Evolutionary conservation across 371 early-diverging fungal genomes (phyloP), one percentile per base, ranked within the genome.

Genomic region (Mortierella sp.): DNA sequence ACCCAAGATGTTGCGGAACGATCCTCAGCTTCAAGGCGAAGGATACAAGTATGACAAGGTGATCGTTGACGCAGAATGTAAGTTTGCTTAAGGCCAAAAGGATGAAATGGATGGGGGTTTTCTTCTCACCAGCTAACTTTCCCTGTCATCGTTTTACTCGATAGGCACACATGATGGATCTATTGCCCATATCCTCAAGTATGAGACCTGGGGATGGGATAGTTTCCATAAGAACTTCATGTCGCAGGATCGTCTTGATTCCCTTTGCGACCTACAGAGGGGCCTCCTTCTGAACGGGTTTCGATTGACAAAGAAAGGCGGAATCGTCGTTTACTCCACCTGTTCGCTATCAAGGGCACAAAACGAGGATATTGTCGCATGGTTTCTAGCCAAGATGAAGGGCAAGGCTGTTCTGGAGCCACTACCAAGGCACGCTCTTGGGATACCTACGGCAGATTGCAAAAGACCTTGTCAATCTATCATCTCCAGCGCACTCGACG

Each of bases 51-150:
- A 97, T 70, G 96, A 96, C 78, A 93, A 93, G 66, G 95, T 83
- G 52, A 69, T 98, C 38, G 96, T 97, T 1, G 98, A 98, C 78
- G 98, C 97, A 10, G 97, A 98, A 76, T 98, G 97, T 82, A 76
- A 60, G 72, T 64, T 5, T 24, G 9, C 48, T 47, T 7, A 6
- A 6, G 23, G 23, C 14, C 3, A 19, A 18, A 19, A 14, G 45
- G 39, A 39, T 10, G 10, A 39, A 39, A 39, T 39, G n/a, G n/a
- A n/a, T n/a, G n/a, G n/a, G n/a, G n/a, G n/a, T n/a, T n/a, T n/a
- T n/a, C n/a, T n/a, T n/a, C n/a, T n/a, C n/a, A n/a, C n/a, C n/a
- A n/a, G n/a, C n/a, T 34, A 34, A 34, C 34, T 34, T 10, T n/a
- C n/a, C 10, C 34, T 34, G 10, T 7, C 34, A 4, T 34, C 34